Evolutionary conservation across 768 basidiomycete genomes (phyloP), one percentile per base, ranked within the genome.

Genomic region (Inosperma sp.): DNA sequence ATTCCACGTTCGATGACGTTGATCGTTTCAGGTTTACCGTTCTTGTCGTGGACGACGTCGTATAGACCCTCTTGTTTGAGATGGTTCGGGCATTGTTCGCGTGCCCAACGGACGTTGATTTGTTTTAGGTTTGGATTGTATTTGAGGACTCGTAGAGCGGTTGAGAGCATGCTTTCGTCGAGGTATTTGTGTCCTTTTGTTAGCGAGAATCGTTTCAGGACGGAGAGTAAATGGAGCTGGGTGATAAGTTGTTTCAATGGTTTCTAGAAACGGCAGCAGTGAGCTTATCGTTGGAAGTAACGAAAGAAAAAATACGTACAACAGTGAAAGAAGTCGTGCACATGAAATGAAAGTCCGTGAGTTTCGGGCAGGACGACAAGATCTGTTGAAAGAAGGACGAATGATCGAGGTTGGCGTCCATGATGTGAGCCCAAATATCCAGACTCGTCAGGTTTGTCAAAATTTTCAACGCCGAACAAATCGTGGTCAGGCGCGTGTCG

Each of bases 271-370:
- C 6, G 14, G n/a, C 35, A 10, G 56, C 36, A 19, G 47, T 17
- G 21, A 47, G 22, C 16, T 41, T 5, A 6, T 31, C 16, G 13
- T 13, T 0, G 7, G 48, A 16, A 14, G 35, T 44, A 39, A 36
- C 3, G 7, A 29, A 43, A 46, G 9, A 42, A 40, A 39, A 26
- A n/a, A 39, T 3, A 67, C 71, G 37, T 49, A 73, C 74, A 45
- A 61, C 61, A 7, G 71, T 68, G 58, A 77, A 75, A 8, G 68
- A 58, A 2, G 74, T 77, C 4, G 76, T 78, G 54, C 75, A 77
- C 76, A 77, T 77, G 43, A 75, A 75, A 59, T 77, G 76, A 23
- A 78, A 65, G 53, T 77, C 76, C 17, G 71, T 73, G 30, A 78
- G 60, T 26, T 64, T 67, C 1, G 69, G 69, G 53, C 70, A 70